phyloP scores from a whole-genome alignment of 1,284 basidiomycete species.

The Sparassis latifolia region DNA sequence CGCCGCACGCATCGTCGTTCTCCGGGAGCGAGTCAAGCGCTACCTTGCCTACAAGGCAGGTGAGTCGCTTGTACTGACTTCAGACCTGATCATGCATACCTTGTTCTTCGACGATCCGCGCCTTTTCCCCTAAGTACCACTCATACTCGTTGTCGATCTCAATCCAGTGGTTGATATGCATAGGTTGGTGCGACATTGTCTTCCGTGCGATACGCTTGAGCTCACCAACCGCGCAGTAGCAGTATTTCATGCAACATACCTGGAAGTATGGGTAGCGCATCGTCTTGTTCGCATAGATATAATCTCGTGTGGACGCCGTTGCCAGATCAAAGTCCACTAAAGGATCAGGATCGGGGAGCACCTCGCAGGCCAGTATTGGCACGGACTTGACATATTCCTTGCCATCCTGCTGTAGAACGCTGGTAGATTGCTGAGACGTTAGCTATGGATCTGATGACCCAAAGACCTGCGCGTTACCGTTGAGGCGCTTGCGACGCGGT shows the following conservation, averaged over 20 bases:
- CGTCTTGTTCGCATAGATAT: conserved; percentile 31
- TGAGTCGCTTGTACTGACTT: background rate
- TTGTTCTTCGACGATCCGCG: conserved; percentile 28
- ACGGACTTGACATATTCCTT: conserved; percentile 2
- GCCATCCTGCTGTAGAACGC: too few species aligned
- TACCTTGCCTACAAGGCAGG: conserved; percentile 21
- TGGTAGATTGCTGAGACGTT: too few species aligned
- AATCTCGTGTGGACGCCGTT: conserved; percentile 27
- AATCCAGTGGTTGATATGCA: conserved; percentile 36
- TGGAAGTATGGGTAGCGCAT: conserved; percentile 31
- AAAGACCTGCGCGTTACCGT: too few species aligned
- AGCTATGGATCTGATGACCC: too few species aligned
- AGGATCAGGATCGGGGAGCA: conserved; percentile 25
- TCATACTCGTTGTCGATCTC: conserved; percentile 34
- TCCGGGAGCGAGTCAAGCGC: conserved; percentile 33
- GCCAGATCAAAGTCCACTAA: conserved; percentile 22
- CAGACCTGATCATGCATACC: conserved; percentile 11
- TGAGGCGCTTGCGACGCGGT: too few species aligned
- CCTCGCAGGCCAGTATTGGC: conserved; percentile 4
- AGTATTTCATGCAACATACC: conserved; percentile 10
- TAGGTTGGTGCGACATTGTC: conserved; percentile 35
- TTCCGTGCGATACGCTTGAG: conserved; percentile 1
- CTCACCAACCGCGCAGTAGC: background rate
- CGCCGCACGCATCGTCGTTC: conserved; percentile 31
- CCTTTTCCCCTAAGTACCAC: conserved; percentile 34